These are phyloP conservation scores for Fusarium equiseti DNA, from an alignment of 2,329 filamentous ascomycete genomes.

Conservation along the genomic window DNA sequence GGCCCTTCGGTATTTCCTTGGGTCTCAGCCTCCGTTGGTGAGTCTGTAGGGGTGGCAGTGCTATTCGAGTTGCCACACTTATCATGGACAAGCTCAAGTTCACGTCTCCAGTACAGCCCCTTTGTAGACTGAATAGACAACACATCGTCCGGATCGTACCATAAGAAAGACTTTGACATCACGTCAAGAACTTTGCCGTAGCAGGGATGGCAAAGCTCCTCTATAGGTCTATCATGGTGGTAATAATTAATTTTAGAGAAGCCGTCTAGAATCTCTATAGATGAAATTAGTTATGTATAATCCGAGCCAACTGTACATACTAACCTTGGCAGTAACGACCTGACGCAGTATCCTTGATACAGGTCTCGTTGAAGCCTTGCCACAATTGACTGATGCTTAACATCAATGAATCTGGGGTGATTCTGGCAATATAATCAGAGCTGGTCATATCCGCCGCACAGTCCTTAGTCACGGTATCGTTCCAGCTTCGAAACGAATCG, in stretches of 20 bases:
- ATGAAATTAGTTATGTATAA: neutral
- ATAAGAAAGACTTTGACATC: neutral
- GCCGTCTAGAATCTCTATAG: neutral
- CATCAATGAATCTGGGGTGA: too few relatives aligned
- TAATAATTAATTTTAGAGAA: neutral
- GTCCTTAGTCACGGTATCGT: neutral
- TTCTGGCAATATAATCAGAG: too few relatives aligned
- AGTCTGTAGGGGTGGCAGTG: neutral
- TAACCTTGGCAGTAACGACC: neutral
- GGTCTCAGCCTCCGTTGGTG: neutral
- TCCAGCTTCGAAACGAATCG: neutral
- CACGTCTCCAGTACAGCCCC: too few relatives aligned
- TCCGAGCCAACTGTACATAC: fast-evolving
- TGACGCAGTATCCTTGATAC: neutral
- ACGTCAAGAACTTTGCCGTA: neutral
- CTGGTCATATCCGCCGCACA: neutral
- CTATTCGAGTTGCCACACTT: neutral
- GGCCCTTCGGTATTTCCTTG: neutral
- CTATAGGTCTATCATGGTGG: neutral
- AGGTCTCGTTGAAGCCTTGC: constrained; percentile 2
- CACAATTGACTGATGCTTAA: neutral
- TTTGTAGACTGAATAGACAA: too few relatives aligned
- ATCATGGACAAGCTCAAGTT: too few relatives aligned
- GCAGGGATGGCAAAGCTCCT: constrained; percentile 5
- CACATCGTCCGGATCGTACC: neutral